Evolutionary conservation across 2,329 filamentous ascomycete genomes (phyloP).

Genomic region (Aspergillus fischeri): DNA sequence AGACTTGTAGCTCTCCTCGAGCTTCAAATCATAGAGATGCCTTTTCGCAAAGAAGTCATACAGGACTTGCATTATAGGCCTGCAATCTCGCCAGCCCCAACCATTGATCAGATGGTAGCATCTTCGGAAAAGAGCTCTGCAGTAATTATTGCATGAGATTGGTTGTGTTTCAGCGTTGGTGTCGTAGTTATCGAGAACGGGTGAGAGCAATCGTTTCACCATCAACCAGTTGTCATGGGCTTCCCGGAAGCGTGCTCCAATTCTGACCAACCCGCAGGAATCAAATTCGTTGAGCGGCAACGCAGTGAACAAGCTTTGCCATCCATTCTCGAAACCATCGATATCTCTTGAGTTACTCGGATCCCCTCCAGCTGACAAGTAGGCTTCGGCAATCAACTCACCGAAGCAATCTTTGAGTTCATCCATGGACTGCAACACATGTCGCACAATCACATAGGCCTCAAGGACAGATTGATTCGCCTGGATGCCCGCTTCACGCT

Average conservation of each 20-base stretch:
- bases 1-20: conserved; percentile 51
- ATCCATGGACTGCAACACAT: conserved; percentile 35
- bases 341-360: conserved; percentile 34
- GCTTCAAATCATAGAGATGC: conserved; percentile 47
- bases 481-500: conserved; percentile 47
- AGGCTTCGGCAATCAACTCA: conserved; percentile 37
- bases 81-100: conserved; percentile 58
- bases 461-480: conserved; percentile 43
- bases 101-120: conserved; percentile 50
- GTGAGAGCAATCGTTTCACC: conserved; percentile 44
- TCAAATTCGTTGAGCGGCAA: conserved; percentile 54
- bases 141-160: conserved; percentile 52
- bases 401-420: conserved; percentile 38
- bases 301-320: conserved; percentile 47
- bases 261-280: conserved; percentile 42
- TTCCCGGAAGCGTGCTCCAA: conserved; percentile 38
- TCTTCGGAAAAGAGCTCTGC: conserved; percentile 49
- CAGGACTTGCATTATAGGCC: conserved; percentile 48
- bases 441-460: conserved; percentile 45
- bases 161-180: conserved; percentile 37
- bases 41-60: conserved; percentile 60
- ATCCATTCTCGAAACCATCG: conserved; percentile 31
- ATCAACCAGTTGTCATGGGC: conserved; percentile 48
- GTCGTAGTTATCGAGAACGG: conserved; percentile 46
- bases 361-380: conserved; percentile 32